Conservation (phyloP, 2,329 filamentous ascomycete genomes). For the Coniochaeta sp. region DNA sequence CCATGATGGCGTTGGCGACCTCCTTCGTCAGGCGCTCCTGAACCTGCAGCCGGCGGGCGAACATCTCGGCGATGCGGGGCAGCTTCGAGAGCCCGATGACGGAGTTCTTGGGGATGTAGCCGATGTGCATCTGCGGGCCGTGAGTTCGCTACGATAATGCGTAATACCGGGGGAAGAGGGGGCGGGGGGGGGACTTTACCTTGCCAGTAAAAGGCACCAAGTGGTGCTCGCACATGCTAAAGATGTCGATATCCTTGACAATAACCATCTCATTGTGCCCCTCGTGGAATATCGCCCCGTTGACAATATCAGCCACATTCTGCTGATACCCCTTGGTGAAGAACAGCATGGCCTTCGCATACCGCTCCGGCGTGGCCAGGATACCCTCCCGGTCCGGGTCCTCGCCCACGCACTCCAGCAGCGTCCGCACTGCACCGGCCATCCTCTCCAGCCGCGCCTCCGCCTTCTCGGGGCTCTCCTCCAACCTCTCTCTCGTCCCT, state of each 20-base stretch:
- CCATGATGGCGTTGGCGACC: constrained; percentile 87
- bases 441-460: constrained; percentile 49
- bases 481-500: constrained; percentile 57
- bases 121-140: constrained; percentile 93
- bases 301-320: constrained; percentile 86
- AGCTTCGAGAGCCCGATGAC: constrained; percentile 95
- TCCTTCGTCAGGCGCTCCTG: constrained; percentile 96
- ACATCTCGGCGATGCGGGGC: constrained; percentile 95
- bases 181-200: no score
- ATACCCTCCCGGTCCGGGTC: constrained; percentile 60
- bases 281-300: constrained; percentile 90
- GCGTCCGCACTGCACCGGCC: constrained; percentile 54
- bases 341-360: constrained; percentile 91
- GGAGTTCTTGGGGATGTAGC: constrained; percentile 86
- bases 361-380: constrained; percentile 68
- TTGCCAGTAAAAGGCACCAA: constrained; percentile 95
- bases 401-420: constrained; percentile 64
- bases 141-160: neutral
- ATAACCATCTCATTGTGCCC: constrained; percentile 97
- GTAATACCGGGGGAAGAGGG: no score
- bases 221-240: constrained; percentile 93
- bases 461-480: constrained; percentile 47
- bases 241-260: constrained; percentile 94
- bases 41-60: constrained; percentile 84
- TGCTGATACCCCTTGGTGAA: constrained; percentile 97